Evolutionary conservation across 2,329 filamentous ascomycete genomes (phyloP), one percentile per base, ranked within the genome.

Genomic region (Colletotrichum sp.): DNA sequence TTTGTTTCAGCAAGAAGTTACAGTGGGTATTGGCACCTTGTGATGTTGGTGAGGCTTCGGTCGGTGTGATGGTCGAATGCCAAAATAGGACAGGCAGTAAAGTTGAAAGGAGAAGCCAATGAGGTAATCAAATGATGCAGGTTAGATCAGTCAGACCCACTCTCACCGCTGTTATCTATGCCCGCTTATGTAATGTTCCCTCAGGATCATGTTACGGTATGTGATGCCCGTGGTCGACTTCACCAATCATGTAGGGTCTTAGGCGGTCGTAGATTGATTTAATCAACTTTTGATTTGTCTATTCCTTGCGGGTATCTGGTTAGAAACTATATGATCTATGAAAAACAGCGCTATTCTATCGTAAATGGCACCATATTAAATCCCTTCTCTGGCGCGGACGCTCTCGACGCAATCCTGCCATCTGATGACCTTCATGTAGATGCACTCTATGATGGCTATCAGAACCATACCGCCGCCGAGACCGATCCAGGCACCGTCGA

Each of bases 401-500:
- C 77, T 79, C 10, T 83, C 80, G 1, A 83, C 83, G 38, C 82
- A 84, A 71, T 82, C 78, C 66, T 84, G 82, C 83, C 76, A 78
- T 13, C 67, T 58, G 26, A 78, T 71, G 15, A 61, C 38, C 67
- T 81, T 83, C 81, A 85, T 79, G 66, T 85, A 85, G 5, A 78
- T 43, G n/a, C 79, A 80, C 78, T 85, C 83, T 9, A 83, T 75
- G 6, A 77, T 21, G 48, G 81, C 81, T 34, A 81, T 84, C 2
- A 84, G 66, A 4, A 82, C 79, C 78, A 84, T 82, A 21, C 84
- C 84, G 28, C 78, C 64, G 5, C 82, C 83, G 18, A 85, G 78
- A 0, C 84, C 84, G 8, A 83, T 79, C 84, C 84, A 85, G 5
- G 83, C 76, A 6, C 84, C 84, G 58, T 83, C 78, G 16, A 87